A percentile compares a stretch with the other conserved stretches of the same genome.
Conservation (phyloP, 176 grass and related monocot genomes). For the Chrysopogon serrulatus region DNA sequence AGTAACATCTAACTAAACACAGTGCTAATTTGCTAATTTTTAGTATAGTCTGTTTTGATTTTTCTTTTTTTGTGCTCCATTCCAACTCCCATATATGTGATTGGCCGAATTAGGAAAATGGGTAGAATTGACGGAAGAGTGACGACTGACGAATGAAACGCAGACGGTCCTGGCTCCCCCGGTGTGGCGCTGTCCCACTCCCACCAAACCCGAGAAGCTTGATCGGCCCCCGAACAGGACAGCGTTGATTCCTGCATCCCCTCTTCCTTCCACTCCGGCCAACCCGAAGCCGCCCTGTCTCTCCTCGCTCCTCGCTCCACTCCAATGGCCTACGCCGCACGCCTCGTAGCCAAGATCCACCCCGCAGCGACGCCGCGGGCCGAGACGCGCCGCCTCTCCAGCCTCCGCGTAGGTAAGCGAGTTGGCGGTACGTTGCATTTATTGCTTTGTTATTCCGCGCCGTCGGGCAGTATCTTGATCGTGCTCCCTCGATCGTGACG, state of each 20-base stretch:
- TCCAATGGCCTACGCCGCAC: conserved; percentile 13
- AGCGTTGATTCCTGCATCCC: neutral
- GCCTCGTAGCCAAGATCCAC: conserved; percentile 11
- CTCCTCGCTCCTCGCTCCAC: neutral
- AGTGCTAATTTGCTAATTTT: too few relatives aligned
- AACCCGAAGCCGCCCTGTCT: neutral
- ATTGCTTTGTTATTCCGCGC: neutral
- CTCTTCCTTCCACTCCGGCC: neutral
- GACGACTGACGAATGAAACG: neutral
- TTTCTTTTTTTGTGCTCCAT: too few relatives aligned
- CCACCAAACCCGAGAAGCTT: neutral
- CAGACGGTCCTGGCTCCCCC: neutral
- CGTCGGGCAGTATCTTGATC: neutral
- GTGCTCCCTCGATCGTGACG: neutral
- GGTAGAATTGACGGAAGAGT: neutral
- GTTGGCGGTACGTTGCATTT: neutral
- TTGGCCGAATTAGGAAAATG: too few relatives aligned
- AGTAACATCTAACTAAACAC: too few relatives aligned
- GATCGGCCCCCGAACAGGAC: neutral
- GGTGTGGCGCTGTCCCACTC: neutral
- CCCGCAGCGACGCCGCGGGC: neutral
- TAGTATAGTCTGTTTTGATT: too few relatives aligned
- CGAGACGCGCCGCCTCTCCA: neutral
- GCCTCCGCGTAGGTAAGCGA: conserved; percentile 6
- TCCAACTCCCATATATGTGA: too few relatives aligned